These are phyloP conservation scores for Didymella pomorum DNA, from an alignment of 2,329 filamentous ascomycete species.

Conservation along the genomic window DNA sequence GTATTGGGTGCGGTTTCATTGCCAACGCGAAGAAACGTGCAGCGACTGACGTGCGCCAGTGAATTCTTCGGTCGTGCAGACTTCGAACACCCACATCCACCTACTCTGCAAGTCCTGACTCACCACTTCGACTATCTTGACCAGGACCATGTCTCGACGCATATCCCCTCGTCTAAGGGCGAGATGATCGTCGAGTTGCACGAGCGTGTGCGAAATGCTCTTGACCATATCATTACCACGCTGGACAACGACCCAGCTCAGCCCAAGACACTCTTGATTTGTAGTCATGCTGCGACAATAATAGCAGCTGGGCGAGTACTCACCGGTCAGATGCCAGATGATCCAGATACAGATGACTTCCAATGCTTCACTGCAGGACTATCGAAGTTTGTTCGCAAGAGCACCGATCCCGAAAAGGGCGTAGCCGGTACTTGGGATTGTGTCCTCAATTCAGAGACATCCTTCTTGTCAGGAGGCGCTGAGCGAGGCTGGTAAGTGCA, in stretches of 20 bases:
- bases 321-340: conserved; percentile 77
- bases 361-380: conserved; percentile 83
- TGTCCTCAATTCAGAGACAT: conserved; percentile 82
- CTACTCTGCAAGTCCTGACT: conserved; percentile 66
- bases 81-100: conserved; percentile 85
- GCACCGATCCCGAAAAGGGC: conserved; percentile 61
- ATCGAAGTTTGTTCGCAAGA: conserved; percentile 69
- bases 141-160: conserved; percentile 65
- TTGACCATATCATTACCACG: conserved; percentile 73
- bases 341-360: conserved; percentile 79
- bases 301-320: conserved; percentile 85
- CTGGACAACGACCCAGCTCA: conserved; percentile 73
- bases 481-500: conserved; percentile 82
- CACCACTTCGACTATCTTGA: conserved; percentile 72
- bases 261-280: conserved; percentile 75
- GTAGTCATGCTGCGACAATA: conserved; percentile 87
- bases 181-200: conserved; percentile 84
- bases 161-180: conserved; percentile 74
- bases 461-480: conserved; percentile 78
- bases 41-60: conserved; percentile 57
- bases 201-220: conserved; percentile 74
- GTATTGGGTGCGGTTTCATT: conserved; percentile 57
- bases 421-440: conserved; percentile 83
- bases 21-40: conserved; percentile 42
- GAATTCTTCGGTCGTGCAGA: conserved; percentile 92